Evolutionary conservation across 139 green algal genomes (phyloP), one percentile per base, ranked within the genome.

Genomic region (Chlorella sp.): DNA sequence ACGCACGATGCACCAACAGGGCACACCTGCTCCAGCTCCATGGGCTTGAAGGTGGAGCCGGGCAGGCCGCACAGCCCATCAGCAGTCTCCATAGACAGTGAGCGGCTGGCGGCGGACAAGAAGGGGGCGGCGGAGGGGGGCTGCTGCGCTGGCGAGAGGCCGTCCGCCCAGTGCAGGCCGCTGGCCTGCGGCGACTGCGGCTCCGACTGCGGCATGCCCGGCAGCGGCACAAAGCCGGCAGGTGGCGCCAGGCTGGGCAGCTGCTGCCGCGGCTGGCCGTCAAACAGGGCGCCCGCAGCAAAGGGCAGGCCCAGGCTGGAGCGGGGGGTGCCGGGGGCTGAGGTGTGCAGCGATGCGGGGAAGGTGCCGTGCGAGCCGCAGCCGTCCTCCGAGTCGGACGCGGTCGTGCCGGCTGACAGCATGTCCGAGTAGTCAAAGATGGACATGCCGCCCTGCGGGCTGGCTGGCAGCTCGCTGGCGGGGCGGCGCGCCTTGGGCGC

Each of bases 91-190:
- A 51, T 7, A 32, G 56, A 4, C 28, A 47, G n/a, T 12, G 51
- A 11, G 51, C 32, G 26, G 39, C 71, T 81, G 74, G 55, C 55
- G 7, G 28, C 30, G 17, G 12, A 7, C 17, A 25, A 38, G 20
- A 47, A 80, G n/a, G 72, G 3, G 26, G 30, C 30, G 51, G 51
- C 51, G 51, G 34, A 39, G 0, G 55, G 20, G 5, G 51, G 51
- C 74, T 81, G 74, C 51, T 20, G 55, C 32, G 23, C 32, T 16
- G 34, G 55, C 25, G 60, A 44, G 38, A 60, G 23, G 36, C 26
- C 57, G 23, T 72, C 76, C 34, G 76, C 57, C 76, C 76, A 82
- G 76, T 82, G 76, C 38, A 71, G 36, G 36, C 76, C 76, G 30
- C n/a, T 34, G 5, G 74, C 74, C 56, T 36, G 32, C 15, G 74